A percentile compares a stretch with the other conserved stretches of the same genome.
Evolutionary conservation across 2,329 filamentous ascomycete species (phyloP).

Genomic region (Harringtonia aguacate): DNA sequence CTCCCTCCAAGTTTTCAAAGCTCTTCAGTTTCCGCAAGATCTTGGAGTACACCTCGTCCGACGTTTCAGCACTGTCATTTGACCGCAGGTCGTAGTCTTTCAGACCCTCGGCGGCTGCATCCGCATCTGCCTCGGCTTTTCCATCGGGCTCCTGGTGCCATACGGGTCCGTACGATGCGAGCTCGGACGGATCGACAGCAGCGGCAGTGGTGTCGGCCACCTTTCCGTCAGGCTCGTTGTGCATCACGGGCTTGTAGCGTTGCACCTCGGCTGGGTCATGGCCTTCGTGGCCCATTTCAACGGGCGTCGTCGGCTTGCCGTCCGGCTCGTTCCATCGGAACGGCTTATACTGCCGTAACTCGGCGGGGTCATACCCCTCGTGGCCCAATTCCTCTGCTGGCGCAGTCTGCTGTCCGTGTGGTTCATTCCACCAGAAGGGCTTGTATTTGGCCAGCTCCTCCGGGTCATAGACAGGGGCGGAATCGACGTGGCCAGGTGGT

Average conservation of each 20-base stretch:
- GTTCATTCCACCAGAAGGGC: slow-evolving; percentile 21
- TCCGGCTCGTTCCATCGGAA: slow-evolving; percentile 12
- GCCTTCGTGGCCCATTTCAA: slow-evolving; percentile 15
- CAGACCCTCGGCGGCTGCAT: slow-evolving; percentile 23
- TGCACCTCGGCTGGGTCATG: slow-evolving; percentile 25
- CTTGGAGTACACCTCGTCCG: slow-evolving; percentile 20
- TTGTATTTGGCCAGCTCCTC: slow-evolving; percentile 12
- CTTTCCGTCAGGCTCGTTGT: slow-evolving; percentile 21
- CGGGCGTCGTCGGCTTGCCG: slow-evolving; percentile 4
- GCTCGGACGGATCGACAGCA: slow-evolving; percentile 6
- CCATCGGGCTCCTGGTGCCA: slow-evolving; percentile 15
- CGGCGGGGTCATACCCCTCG: slow-evolving; percentile 13
- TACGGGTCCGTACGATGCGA: slow-evolving; percentile 18
- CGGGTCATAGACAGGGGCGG: not conserved
- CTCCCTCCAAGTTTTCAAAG: not conserved
- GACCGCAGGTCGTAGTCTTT: slow-evolving; percentile 23
- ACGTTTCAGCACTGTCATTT: slow-evolving; percentile 5
- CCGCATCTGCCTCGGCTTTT: slow-evolving; percentile 9
- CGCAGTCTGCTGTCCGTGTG: slow-evolving; percentile 13
- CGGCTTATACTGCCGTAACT: slow-evolving; percentile 13
- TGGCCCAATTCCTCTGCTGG: slow-evolving; percentile 12
- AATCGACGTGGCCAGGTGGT: slow-evolving; percentile 3
- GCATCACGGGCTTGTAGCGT: slow-evolving; percentile 22
- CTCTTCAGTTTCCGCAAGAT: slow-evolving; percentile 10
- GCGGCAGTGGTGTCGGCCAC: not conserved